Percentiles rank a stretch among this genome's conserved stretches.
Evolutionary conservation across 1,284 basidiomycete genomes (phyloP).

Genomic region (Pyrrhoderma lamaoense): DNA sequence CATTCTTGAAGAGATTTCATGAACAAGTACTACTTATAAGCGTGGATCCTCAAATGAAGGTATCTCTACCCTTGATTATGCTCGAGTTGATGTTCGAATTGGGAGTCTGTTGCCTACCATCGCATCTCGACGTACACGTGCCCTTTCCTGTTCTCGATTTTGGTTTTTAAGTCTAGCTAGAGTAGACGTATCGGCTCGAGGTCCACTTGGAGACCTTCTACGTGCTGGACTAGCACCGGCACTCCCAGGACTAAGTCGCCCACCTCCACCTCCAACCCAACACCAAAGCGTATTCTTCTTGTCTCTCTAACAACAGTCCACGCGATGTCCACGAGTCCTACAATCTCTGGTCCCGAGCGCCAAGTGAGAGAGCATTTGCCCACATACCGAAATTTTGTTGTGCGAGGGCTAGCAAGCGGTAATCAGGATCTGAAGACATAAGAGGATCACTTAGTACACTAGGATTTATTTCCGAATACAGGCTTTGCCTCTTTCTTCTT

Average conservation of each 20-base stretch:
- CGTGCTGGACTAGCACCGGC: no score
- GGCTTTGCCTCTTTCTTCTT: not conserved
- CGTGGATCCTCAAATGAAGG: no score
- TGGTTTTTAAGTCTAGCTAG: no score
- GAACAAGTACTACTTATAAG: no score
- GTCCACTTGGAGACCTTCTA: not conserved
- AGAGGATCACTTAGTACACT: conserved; percentile 5
- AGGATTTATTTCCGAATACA: not conserved
- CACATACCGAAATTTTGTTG: conserved; percentile 16
- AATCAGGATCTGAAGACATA: not conserved
- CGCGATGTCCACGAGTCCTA: conserved; percentile 10
- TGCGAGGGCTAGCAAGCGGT: conserved; percentile 8
- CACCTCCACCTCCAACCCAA: no score
- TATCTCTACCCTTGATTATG: no score
- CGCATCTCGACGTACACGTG: no score
- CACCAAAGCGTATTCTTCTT: conserved; percentile 8
- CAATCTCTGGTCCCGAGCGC: conserved; percentile 3
- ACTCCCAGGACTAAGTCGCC: no score
- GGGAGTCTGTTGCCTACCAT: no score
- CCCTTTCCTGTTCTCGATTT: no score
- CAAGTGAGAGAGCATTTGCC: conserved; percentile 14
- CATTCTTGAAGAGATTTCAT: no score
- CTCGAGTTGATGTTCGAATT: no score
- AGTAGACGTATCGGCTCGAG: not conserved
- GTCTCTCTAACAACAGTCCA: conserved; percentile 11